A percentile compares a stretch with the other conserved stretches of the same genome.
These are phyloP conservation scores for Prosopis cineraria DNA, from an alignment of 306 rosid genomes.

Conservation along the genomic window DNA sequence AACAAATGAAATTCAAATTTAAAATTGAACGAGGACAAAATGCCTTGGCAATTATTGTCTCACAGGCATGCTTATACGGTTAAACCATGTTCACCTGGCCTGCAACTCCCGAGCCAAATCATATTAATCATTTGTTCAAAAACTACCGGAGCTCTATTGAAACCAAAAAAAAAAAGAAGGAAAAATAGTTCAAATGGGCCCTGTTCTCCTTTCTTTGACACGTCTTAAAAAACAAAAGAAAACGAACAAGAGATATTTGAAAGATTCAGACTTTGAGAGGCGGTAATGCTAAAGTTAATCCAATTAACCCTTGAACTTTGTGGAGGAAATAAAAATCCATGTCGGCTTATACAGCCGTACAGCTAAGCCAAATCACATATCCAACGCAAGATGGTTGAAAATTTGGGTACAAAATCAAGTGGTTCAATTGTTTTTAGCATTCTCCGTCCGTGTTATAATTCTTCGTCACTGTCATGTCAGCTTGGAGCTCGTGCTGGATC, in stretches of 20 bases:
- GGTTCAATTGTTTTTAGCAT: not conserved
- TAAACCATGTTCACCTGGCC: not conserved
- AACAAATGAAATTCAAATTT: no score
- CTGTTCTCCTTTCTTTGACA: no score
- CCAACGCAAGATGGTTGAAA: not conserved
- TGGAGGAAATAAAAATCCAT: not conserved
- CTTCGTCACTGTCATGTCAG: conserved; percentile 39
- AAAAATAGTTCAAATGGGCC: no score
- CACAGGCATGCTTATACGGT: not conserved
- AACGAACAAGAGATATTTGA: not conserved
- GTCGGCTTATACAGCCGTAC: not conserved
- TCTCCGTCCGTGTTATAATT: not conserved
- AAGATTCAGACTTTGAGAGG: not conserved
- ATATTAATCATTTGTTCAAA: no score
- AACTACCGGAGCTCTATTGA: no score
- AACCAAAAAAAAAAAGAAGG: no score
- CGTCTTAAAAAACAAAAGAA: not conserved
- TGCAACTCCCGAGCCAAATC: not conserved
- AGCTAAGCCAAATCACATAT: not conserved
- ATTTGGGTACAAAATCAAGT: not conserved
- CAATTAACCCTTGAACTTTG: no score
- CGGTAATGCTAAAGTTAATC: not conserved
- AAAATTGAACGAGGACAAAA: not conserved
- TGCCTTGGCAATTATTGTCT: not conserved
- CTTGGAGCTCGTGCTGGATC: conserved; percentile 24